These are phyloP conservation scores for Fusarium tjaetaba DNA, from an alignment of 2,329 filamentous ascomycete genomes.

Conservation along the genomic window DNA sequence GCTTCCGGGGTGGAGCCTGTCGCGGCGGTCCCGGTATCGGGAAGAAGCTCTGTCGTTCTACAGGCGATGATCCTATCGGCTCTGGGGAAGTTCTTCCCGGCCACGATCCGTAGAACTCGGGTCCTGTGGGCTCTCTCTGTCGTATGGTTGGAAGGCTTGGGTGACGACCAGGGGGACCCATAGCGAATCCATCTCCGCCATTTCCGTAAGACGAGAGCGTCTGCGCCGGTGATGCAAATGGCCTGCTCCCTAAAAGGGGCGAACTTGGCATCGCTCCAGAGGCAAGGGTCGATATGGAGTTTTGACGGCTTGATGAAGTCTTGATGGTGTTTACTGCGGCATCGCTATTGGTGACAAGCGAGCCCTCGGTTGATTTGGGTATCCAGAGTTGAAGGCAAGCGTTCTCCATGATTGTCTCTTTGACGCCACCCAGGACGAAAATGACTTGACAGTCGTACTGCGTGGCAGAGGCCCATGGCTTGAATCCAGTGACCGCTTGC, in stretches of 20 bases:
- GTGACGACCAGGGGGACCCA: conserved; percentile 9
- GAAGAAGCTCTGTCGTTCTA: conserved; percentile 21
- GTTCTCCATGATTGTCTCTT: conserved; percentile 39
- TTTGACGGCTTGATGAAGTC: conserved; percentile 20
- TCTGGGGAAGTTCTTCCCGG: conserved; percentile 31
- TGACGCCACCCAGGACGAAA: conserved; percentile 43
- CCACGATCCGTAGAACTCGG: conserved; percentile 26
- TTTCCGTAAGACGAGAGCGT: background rate
- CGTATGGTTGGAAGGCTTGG: conserved; percentile 33
- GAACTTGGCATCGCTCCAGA: background rate
- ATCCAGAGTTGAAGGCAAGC: conserved; percentile 49
- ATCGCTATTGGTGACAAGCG: conserved; percentile 44
- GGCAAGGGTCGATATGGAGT: conserved; percentile 26
- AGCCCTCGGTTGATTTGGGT: conserved; percentile 42
- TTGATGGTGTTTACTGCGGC: conserved; percentile 20
- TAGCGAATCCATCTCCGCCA: conserved; percentile 1
- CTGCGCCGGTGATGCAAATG: background rate
- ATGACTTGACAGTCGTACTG: conserved; percentile 44
- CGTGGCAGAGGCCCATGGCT: conserved; percentile 42
- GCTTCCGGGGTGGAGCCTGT: conserved; percentile 21
- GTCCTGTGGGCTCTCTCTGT: conserved; percentile 28
- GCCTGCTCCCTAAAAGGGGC: background rate
- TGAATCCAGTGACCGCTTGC: conserved; percentile 49
- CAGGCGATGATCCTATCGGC: conserved; percentile 20
- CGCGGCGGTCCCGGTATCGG: conserved; percentile 10